Evolutionary conservation across 768 basidiomycete species (phyloP), one percentile per base, ranked within the genome.

Genomic region (Boletus patriciae): DNA sequence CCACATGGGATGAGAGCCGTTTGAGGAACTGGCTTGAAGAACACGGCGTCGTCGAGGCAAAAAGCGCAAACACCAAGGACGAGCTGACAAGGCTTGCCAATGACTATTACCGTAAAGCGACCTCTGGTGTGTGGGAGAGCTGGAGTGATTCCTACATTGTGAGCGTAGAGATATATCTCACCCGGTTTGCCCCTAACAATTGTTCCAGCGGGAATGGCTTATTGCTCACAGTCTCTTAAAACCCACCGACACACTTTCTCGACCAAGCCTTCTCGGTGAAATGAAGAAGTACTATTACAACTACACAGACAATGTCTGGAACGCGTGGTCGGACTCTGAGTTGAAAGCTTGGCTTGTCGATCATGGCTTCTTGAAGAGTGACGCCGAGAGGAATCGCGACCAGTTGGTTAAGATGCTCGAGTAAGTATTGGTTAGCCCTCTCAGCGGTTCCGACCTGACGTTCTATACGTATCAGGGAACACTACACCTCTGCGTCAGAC

Each of bases 61-160:
- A 82, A 58, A 71, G 74, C 18, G 76, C 58, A 57, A 73, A 21
- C 55, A 85, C 80, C 51, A 83, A 83, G 42, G 80, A 83, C 9
- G 86, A 96, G 62, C 71, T 97, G 34, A 69, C 90, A 34, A 75
- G 75, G 12, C 78, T 88, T 67, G 88, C 94, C 82, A 78, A 80
- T 37, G 77, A 83, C 33, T 78, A 84, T 0, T 94, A 93, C 67
- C 82, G 81, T 38, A 77, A 78, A 48, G 77, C 83, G 7, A 66
- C 84, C 21, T 74, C 80, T 53, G 88, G 89, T 3, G 71, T 88
- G 37, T 98, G 90, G 84, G 77, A 90, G 21, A 82, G 85, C 4
- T 98, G 96, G 95, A 87, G 86, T 52, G 88, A 91, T 68, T 87
- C 84, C 4, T 90, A 91, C 69, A 83, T 94, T 49, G 89, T 90